phyloP scores from a whole-genome alignment of 192 early-diverging fungal genomes.

The Backusella macrospora region DNA sequence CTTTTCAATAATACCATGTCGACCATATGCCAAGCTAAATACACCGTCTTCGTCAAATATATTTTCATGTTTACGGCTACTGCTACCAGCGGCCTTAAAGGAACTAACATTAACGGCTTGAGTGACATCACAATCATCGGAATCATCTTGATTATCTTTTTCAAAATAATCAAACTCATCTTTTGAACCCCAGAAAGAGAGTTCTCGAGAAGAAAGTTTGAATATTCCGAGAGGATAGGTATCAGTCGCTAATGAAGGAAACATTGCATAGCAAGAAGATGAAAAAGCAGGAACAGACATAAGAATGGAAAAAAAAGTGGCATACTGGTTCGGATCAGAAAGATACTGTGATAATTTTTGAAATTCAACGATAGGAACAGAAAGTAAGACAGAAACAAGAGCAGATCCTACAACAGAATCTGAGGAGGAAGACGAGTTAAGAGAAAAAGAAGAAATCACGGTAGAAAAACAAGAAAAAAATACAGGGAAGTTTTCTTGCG shows the following conservation, averaged over 20 bases:
- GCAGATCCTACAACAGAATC: neutral
- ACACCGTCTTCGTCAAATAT: neutral
- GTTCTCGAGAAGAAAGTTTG: neutral
- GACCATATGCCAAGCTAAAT: neutral
- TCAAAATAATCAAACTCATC: neutral
- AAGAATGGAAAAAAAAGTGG: neutral
- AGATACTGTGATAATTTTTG: neutral
- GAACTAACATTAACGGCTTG: neutral
- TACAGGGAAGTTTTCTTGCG: neutral
- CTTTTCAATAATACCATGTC: neutral
- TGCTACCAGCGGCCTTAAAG: neutral
- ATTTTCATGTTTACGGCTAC: neutral
- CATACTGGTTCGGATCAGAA: neutral
- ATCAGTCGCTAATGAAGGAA: neutral
- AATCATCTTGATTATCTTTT: neutral
- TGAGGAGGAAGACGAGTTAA: neutral
- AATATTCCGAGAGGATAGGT: neutral
- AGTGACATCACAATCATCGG: neutral
- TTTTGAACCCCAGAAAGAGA: neutral
- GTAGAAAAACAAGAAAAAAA: neutral
- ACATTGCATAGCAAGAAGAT: neutral
- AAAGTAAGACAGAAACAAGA: neutral
- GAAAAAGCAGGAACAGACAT: neutral
- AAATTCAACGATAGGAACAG: neutral
- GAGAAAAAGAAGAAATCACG: neutral